A percentile compares a stretch with the other conserved stretches of the same genome.
These are phyloP conservation scores for Diaporthe ilicicola DNA, from an alignment of 2,329 filamentous ascomycete genomes.

Conservation along the genomic window DNA sequence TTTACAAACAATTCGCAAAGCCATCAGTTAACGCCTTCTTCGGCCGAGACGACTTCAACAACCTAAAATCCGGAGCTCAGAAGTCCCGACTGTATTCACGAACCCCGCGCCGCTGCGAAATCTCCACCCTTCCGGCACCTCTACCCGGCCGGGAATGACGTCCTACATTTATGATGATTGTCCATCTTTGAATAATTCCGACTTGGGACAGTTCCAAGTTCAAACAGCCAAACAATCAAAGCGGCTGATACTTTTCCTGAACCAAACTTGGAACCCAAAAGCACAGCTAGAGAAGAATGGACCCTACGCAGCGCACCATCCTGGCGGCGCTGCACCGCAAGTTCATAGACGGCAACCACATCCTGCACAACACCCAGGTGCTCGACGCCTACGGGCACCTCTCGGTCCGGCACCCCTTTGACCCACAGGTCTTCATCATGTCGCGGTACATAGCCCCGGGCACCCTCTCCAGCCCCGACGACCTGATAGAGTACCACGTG, in stretches of 20 bases:
- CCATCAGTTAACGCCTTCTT: too few relatives aligned
- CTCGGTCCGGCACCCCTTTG: conserved; percentile 57
- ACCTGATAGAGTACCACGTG: conserved; percentile 58
- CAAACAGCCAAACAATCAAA: too few relatives aligned
- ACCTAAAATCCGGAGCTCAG: neutral
- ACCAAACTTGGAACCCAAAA: neutral
- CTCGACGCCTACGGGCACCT: conserved; percentile 65
- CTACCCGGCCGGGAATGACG: neutral
- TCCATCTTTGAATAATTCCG: neutral
- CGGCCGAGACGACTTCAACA: neutral
- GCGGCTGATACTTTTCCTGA: too few relatives aligned
- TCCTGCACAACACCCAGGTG: conserved; percentile 58
- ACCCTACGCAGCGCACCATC: neutral
- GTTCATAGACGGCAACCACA: conserved; percentile 57
- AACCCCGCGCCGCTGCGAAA: neutral
- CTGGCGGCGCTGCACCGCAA: conserved; percentile 28
- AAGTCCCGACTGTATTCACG: too few relatives aligned
- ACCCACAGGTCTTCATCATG: conserved; percentile 57
- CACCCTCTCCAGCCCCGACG: conserved; percentile 49
- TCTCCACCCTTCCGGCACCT: neutral
- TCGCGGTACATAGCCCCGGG: conserved; percentile 56
- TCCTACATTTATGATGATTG: neutral
- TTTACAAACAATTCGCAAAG: too few relatives aligned
- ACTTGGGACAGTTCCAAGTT: too few relatives aligned
- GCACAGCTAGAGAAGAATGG: neutral